Conservation (phyloP, 2,329 filamentous ascomycete species). For the Ceratocystis harringtonii region DNA sequence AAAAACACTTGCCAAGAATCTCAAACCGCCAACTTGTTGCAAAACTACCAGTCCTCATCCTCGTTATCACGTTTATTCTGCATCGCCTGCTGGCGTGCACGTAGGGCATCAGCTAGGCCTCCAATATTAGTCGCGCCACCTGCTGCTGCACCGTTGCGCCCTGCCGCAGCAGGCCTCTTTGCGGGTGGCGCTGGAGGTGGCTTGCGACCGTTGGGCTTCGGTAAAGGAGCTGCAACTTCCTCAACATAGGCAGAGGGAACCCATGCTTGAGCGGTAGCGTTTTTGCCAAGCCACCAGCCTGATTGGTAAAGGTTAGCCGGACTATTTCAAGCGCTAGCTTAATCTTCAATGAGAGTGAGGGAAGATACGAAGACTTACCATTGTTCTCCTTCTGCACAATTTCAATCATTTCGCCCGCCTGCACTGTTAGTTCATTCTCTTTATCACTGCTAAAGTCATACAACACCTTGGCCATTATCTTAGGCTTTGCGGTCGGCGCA, state of each 20-base stretch:
- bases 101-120: slow-evolving; percentile 63
- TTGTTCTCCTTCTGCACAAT: slow-evolving; percentile 92
- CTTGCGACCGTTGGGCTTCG: slow-evolving; percentile 40
- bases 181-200: slow-evolving; percentile 62
- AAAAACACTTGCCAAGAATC: neutral
- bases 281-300: slow-evolving; percentile 97
- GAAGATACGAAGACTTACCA: slow-evolving; percentile 44
- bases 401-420: slow-evolving; percentile 65
- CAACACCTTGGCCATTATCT: slow-evolving; percentile 73
- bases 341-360: neutral
- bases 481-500: slow-evolving; percentile 39
- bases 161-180: slow-evolving; percentile 58
- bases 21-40: no score
- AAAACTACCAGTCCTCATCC: slow-evolving; percentile 51
- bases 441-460: slow-evolving; percentile 84
- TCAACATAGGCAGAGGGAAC: slow-evolving; percentile 88
- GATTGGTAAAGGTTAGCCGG: neutral
- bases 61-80: slow-evolving; percentile 53
- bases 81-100: slow-evolving; percentile 64
- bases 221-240: slow-evolving; percentile 49
- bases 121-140: slow-evolving; percentile 57
- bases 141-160: slow-evolving; percentile 52
- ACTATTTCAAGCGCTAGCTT: slow-evolving; percentile 19
- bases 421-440: slow-evolving; percentile 71
- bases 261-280: slow-evolving; percentile 64